These are phyloP conservation scores for Wallacemonas sp. DNA, from an alignment of 208 protist species.

Conservation along the genomic window DNA sequence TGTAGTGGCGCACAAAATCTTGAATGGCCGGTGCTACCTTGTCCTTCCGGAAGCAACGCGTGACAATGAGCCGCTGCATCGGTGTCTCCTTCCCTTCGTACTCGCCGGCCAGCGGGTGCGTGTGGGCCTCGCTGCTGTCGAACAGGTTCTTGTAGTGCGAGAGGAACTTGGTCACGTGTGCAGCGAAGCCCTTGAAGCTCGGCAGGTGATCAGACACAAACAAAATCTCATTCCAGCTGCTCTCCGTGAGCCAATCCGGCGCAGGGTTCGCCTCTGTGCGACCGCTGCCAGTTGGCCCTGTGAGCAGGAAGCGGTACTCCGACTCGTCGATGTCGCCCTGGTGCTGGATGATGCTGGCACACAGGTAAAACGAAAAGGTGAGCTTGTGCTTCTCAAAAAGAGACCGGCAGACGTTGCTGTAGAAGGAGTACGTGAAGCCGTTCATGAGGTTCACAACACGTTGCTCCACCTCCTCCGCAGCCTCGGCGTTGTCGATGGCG, in stretches of 20 bases:
- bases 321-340: constrained; percentile 71
- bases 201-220: constrained; percentile 81
- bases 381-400: constrained; percentile 98
- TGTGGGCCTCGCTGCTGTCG: constrained; percentile 87
- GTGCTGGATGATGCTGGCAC: constrained; percentile 85
- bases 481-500: constrained; percentile 70
- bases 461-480: constrained; percentile 64
- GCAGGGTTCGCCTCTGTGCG: constrained; percentile 82
- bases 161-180: constrained; percentile 81
- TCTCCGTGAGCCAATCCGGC: constrained; percentile 92
- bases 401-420: constrained; percentile 97
- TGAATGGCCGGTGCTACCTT: constrained; percentile 95
- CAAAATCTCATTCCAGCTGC: constrained; percentile 92
- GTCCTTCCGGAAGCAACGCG: constrained; percentile 96
- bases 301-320: constrained; percentile 93
- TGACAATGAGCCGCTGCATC: constrained; percentile 94
- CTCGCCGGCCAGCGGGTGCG: constrained; percentile 73
- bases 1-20: constrained; percentile 89
- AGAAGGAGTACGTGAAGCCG: constrained; percentile 97
- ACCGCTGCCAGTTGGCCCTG: constrained; percentile 71
- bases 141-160: constrained; percentile 92
- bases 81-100: constrained; percentile 81
- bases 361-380: constrained; percentile 97
- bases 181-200: constrained; percentile 78
- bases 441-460: constrained; percentile 92